phyloP scores from a whole-genome alignment of 2,329 filamentous ascomycete species.

The Trichoderma simmonsii region DNA sequence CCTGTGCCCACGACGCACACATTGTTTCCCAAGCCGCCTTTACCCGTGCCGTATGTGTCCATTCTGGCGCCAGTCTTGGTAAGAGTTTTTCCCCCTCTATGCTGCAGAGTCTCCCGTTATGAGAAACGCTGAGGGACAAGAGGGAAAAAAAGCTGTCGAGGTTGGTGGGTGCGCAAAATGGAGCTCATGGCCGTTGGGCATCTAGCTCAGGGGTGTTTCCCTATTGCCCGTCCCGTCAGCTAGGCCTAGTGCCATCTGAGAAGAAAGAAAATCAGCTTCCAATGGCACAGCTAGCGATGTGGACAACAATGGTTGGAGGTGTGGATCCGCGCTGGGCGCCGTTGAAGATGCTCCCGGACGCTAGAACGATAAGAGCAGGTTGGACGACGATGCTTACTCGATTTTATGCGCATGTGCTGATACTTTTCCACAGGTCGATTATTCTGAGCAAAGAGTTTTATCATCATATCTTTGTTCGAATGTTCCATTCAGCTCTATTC shows the following conservation, averaged over 20 bases:
- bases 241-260: conserved; percentile 4
- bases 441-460: neutral
- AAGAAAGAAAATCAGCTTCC: neutral
- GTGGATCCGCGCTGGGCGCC: conserved; percentile 2
- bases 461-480: neutral
- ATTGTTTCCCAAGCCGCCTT: conserved; percentile 20
- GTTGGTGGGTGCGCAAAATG: conserved; percentile 3
- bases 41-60: conserved; percentile 1
- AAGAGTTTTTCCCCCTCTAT: neutral
- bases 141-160: neutral
- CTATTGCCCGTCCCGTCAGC: conserved; percentile 9
- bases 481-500: neutral
- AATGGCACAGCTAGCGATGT: neutral
- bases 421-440: neutral
- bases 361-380: neutral
- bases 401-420: neutral
- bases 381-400: neutral
- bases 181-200: conserved; percentile 14
- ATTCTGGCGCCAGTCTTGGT: neutral
- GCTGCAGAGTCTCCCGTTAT: neutral
- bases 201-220: conserved; percentile 9
- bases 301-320: neutral
- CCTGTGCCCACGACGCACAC: conserved; percentile 33
- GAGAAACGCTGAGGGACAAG: neutral
- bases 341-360: conserved; percentile 3